Conservation (phyloP, 352 stramenopile genomes). For the Pythium dissotocum region DNA sequence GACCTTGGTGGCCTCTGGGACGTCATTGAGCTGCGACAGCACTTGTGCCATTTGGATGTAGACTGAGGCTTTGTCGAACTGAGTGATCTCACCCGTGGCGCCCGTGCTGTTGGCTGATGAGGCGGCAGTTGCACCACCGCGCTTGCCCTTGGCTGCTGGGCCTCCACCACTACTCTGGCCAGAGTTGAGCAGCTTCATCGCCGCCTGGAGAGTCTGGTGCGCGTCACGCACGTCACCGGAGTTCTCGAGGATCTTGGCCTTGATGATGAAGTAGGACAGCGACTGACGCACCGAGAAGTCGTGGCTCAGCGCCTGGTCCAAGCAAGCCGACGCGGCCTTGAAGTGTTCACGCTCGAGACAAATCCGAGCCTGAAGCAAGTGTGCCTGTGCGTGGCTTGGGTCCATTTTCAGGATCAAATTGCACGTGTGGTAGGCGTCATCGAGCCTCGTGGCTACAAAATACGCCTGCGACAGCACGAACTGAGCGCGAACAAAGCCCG, state of each 20-base stretch:
- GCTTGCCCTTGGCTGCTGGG: slow-evolving; percentile 16
- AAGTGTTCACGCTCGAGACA: slow-evolving; percentile 79
- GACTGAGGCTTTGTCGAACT: slow-evolving; percentile 85
- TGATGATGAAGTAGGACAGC: slow-evolving; percentile 87
- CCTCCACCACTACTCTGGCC: not conserved
- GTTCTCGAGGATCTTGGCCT: slow-evolving; percentile 82
- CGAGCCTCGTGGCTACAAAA: slow-evolving; percentile 63
- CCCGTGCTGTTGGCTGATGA: not conserved
- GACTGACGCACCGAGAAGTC: slow-evolving; percentile 88
- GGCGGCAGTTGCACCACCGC: not conserved
- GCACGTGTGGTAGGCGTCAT: slow-evolving; percentile 80
- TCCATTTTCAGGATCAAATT: slow-evolving; percentile 86
- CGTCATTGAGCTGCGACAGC: slow-evolving; percentile 76
- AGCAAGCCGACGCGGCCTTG: slow-evolving; percentile 57
- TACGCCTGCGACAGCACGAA: slow-evolving; percentile 83
- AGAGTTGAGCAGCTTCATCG: slow-evolving; percentile 66
- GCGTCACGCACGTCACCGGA: slow-evolving; percentile 79
- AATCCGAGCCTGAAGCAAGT: slow-evolving; percentile 85
- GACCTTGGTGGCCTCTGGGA: slow-evolving; percentile 60
- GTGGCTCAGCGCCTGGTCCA: slow-evolving; percentile 89
- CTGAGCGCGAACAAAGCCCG: slow-evolving; percentile 84
- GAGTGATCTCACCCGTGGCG: slow-evolving; percentile 37
- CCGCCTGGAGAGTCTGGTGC: slow-evolving; percentile 68
- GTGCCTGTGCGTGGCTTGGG: slow-evolving; percentile 59
- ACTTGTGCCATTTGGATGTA: slow-evolving; percentile 88